Evolutionary conservation across 108 stramenopile genomes (phyloP).

Genomic region (Skeletonema costatum): DNA sequence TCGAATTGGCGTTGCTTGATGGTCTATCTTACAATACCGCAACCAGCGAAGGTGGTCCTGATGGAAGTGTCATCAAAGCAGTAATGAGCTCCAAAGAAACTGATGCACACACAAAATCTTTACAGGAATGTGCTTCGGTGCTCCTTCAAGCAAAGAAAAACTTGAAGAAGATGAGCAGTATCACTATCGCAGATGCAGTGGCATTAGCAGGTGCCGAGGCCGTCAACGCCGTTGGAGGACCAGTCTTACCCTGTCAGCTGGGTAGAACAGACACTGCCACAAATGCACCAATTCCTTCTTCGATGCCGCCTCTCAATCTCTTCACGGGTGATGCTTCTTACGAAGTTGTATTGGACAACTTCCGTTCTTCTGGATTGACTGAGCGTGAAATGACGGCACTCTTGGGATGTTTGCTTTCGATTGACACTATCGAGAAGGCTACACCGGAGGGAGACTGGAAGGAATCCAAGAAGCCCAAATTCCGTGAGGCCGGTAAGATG

Average conservation of each 20-base stretch:
- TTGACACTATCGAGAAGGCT: constrained; percentile 77
- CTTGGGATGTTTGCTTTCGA: constrained; percentile 67
- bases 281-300: constrained; percentile 33
- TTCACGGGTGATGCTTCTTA: constrained; percentile 57
- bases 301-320: constrained; percentile 62
- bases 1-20: constrained; percentile 75
- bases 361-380: constrained; percentile 70
- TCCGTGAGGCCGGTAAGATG: constrained; percentile 83
- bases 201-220: constrained; percentile 82
- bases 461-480: constrained; percentile 69
- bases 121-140: constrained; percentile 59
- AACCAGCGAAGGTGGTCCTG: constrained; percentile 74
- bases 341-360: constrained; percentile 54
- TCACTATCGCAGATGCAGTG: constrained; percentile 82
- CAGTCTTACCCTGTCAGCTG: constrained; percentile 72
- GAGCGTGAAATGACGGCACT: constrained; percentile 89
- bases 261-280: constrained; percentile 66
- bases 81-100: constrained; percentile 59
- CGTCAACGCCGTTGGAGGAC: constrained; percentile 82
- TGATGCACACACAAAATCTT: constrained; percentile 41
- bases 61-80: constrained; percentile 68
- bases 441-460: constrained; percentile 78
- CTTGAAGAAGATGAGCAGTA: constrained; percentile 74
- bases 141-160: constrained; percentile 69
- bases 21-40: constrained; percentile 65